Conservation (phyloP, 2,329 filamentous ascomycete species). For the Paraphaeosphaeria minitans region DNA sequence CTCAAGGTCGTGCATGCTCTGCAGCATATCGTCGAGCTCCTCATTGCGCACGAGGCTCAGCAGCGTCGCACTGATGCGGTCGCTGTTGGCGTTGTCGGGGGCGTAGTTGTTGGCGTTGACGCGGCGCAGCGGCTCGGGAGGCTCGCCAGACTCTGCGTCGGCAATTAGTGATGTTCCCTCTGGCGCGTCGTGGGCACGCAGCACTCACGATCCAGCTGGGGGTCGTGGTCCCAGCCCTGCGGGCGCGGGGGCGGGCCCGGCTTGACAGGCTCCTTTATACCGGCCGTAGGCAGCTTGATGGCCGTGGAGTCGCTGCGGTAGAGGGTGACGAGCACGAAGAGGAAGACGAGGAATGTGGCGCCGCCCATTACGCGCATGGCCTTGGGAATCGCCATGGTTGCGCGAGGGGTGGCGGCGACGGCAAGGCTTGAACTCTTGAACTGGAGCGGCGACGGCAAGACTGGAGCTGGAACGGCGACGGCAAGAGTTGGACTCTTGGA, state of each 20-base stretch:
- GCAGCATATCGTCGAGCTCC: slow-evolving; percentile 81
- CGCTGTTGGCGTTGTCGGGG: slow-evolving; percentile 73
- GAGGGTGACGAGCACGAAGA: slow-evolving; percentile 79
- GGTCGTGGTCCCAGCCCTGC: slow-evolving; percentile 74
- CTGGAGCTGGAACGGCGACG: too few relatives aligned
- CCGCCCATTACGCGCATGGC: slow-evolving; percentile 80
- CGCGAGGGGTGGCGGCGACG: slow-evolving; percentile 6
- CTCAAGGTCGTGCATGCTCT: slow-evolving; percentile 90
- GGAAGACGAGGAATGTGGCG: slow-evolving; percentile 72
- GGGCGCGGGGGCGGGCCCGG: slow-evolving; percentile 54
- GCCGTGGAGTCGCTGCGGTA: slow-evolving; percentile 63
- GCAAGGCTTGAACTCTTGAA: too few relatives aligned
- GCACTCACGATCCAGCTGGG: slow-evolving; percentile 82
- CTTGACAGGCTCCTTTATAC: background rate
- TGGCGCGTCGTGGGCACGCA: slow-evolving; percentile 42
- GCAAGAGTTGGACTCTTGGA: too few relatives aligned
- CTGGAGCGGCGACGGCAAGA: background rate
- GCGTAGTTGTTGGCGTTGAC: slow-evolving; percentile 74
- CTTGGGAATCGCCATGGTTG: slow-evolving; percentile 80
- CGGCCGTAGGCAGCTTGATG: slow-evolving; percentile 40
- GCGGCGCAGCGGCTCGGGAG: slow-evolving; percentile 74
- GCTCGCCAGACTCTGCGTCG: slow-evolving; percentile 76
- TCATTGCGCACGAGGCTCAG: slow-evolving; percentile 91
- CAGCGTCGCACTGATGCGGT: slow-evolving; percentile 91
- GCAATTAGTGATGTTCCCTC: background rate